A percentile compares a stretch with the other conserved stretches of the same genome.
Conservation (phyloP, 1,284 basidiomycete species). For the Pisolithus thermaeus region DNA sequence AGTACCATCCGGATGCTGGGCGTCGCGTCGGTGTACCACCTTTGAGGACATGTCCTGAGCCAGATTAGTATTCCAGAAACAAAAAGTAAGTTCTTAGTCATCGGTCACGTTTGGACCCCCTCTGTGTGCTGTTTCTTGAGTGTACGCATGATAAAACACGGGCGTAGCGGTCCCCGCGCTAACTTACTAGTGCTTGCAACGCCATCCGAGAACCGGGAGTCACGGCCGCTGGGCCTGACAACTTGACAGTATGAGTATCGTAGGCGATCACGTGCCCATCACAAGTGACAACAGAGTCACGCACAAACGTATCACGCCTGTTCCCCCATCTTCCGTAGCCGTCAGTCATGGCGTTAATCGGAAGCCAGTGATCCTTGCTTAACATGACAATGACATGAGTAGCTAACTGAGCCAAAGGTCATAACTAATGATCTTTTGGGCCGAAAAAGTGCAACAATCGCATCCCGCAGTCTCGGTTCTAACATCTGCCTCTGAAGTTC, state of each 20-base stretch:
- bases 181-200: conserved; percentile 25
- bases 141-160: conserved; percentile 21
- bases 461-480: conserved; percentile 1
- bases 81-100: conserved; percentile 52
- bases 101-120: conserved; percentile 50
- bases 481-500: conserved; percentile 49
- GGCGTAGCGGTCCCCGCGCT: conserved; percentile 16
- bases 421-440: conserved; percentile 97
- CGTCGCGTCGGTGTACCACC: conserved; percentile 72
- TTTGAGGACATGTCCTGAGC: conserved; percentile 32
- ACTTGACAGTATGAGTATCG: conserved; percentile 8
- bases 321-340: neutral
- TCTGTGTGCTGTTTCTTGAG: conserved; percentile 18
- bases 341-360: conserved; percentile 48
- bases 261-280: conserved; percentile 21
- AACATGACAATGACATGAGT: neutral
- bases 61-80: neutral
- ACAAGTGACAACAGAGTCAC: conserved; percentile 10
- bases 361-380: conserved; percentile 36
- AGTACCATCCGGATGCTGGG: conserved; percentile 78
- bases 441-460: conserved; percentile 57
- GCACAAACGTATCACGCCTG: conserved; percentile 1
- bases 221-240: neutral
- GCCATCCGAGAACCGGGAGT: conserved; percentile 23
- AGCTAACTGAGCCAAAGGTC: conserved; percentile 46